phyloP scores from a whole-genome alignment of 805 yeast species.

The Hanseniaspora valbyensis region DNA sequence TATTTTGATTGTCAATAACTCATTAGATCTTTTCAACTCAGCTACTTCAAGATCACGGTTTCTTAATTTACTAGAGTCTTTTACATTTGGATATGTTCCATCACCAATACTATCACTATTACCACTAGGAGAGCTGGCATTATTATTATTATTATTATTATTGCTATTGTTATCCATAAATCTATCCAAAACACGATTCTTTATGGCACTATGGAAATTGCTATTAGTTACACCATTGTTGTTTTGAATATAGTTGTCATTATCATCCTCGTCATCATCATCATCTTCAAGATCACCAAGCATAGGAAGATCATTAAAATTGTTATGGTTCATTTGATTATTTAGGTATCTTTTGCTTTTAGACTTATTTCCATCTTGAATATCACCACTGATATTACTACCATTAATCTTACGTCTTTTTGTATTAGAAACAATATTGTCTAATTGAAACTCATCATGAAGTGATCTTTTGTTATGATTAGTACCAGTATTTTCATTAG shows the following conservation, averaged over 20 bases:
- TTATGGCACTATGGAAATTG: slow-evolving; percentile 6
- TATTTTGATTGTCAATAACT: slow-evolving; percentile 24
- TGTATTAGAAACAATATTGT: neutral
- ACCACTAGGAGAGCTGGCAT: neutral
- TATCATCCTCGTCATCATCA: slow-evolving; percentile 3
- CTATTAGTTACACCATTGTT: neutral
- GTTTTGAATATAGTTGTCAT: neutral
- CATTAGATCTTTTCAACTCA: slow-evolving; percentile 23
- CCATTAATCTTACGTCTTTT: neutral
- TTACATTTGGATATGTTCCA: neutral
- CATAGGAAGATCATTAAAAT: slow-evolving; percentile 1
- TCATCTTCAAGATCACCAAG: slow-evolving; percentile 6
- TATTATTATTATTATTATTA: neutral
- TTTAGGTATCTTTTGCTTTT: neutral
- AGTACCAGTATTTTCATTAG: neutral
- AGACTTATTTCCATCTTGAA: neutral
- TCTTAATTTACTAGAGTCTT: neutral
- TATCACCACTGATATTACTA: neutral
- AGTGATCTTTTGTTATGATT: slow-evolving; percentile 2
- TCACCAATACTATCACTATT: neutral
- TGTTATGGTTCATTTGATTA: neutral
- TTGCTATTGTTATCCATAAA: neutral
- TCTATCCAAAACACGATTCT: slow-evolving; percentile 10
- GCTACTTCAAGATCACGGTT: slow-evolving; percentile 21
- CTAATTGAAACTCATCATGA: slow-evolving; percentile 10